Base-by-base conservation (phyloP, 768 basidiomycete species). In the Psilocybe sp. region DNA sequence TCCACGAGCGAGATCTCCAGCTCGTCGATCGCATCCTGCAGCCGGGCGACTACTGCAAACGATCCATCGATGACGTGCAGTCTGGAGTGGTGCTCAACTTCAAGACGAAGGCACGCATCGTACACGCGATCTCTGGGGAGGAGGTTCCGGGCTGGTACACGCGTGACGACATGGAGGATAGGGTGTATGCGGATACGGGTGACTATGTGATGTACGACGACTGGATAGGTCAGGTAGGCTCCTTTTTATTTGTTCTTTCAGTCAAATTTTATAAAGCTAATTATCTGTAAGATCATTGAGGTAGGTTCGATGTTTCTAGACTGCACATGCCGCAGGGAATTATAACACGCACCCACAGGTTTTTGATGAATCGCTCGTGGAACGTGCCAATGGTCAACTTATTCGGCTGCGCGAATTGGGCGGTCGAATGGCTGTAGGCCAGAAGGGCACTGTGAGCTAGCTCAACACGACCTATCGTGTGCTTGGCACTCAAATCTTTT, bases 191-290 rank as follows among this genome's bases (percentile, higher is more conserved):
- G 19, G 88, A 88, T 51, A 75, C 88, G 35, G 86, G 88, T 5
- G 91, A 94, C 66, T 90, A 85, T 70, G 89, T 95, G 42, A 72
- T 84, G 14, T 82, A 83, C 60, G 80, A 88, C 56, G 82, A 92
- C 64, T 97, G 94, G 93, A 73, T 96, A 60, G 93, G 93, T 46
- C 90, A 92, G 77, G 90, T 89, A 64, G 63, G 80, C 61, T 37
- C n/a, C 50, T 44, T 31, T 47, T 15, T 33, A 35, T 15, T 7
- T 28, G 32, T 44, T 15, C 15, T 38, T 31, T 40, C 23, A 8
- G 32, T 19, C 38, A 18, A 41, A 2, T 18, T 32, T 44, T 35
- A 37, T 42, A 33, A 36, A 35, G 37, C 36, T 45, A 16, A 47
- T 40, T n/a, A 31, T 35, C 56, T 15, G 31, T 19, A 18, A 45